These are phyloP conservation scores for Brassica rapa DNA, from an alignment of 345 rosid genomes.

Conservation along the genomic window DNA sequence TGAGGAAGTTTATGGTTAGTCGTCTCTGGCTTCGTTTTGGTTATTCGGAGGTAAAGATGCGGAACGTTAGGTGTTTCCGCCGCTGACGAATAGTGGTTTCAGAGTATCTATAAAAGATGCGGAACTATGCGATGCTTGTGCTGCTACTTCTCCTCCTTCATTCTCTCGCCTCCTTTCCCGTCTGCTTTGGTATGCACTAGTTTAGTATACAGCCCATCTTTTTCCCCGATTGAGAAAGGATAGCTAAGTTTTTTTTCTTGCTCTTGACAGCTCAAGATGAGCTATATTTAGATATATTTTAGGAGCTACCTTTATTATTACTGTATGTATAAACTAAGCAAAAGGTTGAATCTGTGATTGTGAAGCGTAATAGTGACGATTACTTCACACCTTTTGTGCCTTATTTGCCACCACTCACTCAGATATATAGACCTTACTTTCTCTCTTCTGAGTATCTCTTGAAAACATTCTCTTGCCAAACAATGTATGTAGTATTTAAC, in stretches of 20 bases:
- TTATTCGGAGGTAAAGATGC: constrained; percentile 20
- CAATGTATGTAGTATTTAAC: too few relatives aligned
- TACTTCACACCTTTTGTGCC: constrained; percentile 2
- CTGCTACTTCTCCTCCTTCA: constrained; percentile 49
- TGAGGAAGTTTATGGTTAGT: constrained; percentile 38
- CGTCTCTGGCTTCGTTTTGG: constrained; percentile 31
- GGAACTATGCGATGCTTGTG: constrained; percentile 40
- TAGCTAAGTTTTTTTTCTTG: neutral
- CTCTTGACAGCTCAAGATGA: constrained; percentile 32
- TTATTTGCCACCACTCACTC: constrained; percentile 9
- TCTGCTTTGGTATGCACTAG: constrained; percentile 36
- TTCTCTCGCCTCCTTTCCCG: constrained; percentile 45
- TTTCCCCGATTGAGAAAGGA: neutral
- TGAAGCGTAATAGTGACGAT: constrained; percentile 33
- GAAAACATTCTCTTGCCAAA: constrained; percentile 9
- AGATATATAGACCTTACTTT: neutral
- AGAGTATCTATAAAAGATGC: constrained; percentile 55
- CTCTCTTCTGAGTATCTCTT: constrained; percentile 10
- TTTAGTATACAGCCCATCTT: too few relatives aligned
- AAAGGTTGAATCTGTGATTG: constrained; percentile 31
- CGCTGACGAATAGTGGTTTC: constrained; percentile 52
- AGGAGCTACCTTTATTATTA: constrained; percentile 21
- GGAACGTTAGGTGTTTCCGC: constrained; percentile 24
- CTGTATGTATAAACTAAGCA: constrained; percentile 28
- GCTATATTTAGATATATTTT: constrained; percentile 34